phyloP scores from a whole-genome alignment of 2,329 filamentous ascomycete genomes.

The Ploettnerulaceae sp. region DNA sequence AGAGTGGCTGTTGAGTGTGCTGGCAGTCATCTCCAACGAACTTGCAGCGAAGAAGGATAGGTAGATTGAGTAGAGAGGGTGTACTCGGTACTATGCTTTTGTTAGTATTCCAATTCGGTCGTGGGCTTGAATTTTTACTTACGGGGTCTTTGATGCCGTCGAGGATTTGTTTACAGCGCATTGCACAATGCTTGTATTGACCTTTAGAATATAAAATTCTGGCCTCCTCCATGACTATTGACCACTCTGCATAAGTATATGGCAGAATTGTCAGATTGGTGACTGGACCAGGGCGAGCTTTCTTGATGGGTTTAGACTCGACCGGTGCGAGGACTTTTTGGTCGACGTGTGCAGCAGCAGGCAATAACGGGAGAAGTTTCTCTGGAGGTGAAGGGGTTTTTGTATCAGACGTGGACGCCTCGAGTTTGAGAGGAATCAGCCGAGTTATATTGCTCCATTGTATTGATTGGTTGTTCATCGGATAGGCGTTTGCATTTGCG shows the following conservation, averaged over 20 bases:
- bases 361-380: not conserved
- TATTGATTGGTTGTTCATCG: slow-evolving; percentile 2
- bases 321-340: slow-evolving; percentile 4
- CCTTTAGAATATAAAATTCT: slow-evolving; percentile 28
- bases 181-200: slow-evolving; percentile 31
- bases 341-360: not conserved
- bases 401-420: slow-evolving; percentile 6
- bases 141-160: slow-evolving; percentile 30
- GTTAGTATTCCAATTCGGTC: slow-evolving; percentile 5
- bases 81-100: slow-evolving; percentile 19
- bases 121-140: slow-evolving; percentile 12
- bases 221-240: slow-evolving; percentile 30
- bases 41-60: slow-evolving; percentile 32
- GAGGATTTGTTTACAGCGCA: slow-evolving; percentile 29
- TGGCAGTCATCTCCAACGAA: slow-evolving; percentile 29
- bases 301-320: slow-evolving; percentile 7
- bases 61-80: slow-evolving; percentile 31
- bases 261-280: slow-evolving; percentile 24
- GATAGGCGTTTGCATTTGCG: not conserved
- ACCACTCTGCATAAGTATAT: slow-evolving; percentile 29
- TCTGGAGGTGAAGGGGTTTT: not conserved
- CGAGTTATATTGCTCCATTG: slow-evolving; percentile 16
- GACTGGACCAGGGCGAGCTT: slow-evolving; percentile 18
- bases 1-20: slow-evolving; percentile 24
- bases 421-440: slow-evolving; percentile 23